Evolutionary conservation across 345 rosid species (phyloP).

Genomic region (Murraya paniculata): DNA sequence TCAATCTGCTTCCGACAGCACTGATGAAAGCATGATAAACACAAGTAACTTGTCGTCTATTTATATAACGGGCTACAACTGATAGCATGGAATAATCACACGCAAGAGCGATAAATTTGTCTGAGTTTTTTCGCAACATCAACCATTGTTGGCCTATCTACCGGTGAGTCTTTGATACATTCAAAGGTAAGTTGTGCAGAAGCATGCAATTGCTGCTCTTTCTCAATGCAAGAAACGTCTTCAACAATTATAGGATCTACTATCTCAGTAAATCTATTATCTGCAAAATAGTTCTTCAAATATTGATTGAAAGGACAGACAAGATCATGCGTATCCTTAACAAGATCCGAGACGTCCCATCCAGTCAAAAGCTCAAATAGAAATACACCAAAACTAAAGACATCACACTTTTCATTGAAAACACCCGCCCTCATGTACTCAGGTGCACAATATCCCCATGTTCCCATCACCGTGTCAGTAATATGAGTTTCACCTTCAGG

Average conservation of each 20-base stretch:
- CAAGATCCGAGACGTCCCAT: neutral
- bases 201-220: constrained; percentile 4
- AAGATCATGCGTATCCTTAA: neutral
- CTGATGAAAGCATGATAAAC: neutral
- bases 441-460: neutral
- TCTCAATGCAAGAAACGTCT: neutral
- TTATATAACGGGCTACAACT: too few species aligned
- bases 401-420: constrained; percentile 20
- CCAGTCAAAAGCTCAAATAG: neutral
- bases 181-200: neutral
- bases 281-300: neutral
- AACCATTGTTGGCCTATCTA: too few species aligned
- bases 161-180: too few species aligned
- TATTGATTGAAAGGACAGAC: too few species aligned
- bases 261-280: neutral
- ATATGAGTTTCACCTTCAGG: constrained; percentile 25
- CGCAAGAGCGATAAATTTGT: neutral
- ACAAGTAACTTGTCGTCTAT: too few species aligned
- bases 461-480: neutral
- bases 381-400: constrained; percentile 6
- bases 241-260: neutral
- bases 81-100: too few species aligned
- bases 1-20: too few species aligned
- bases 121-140: too few species aligned
- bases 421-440: neutral